A percentile compares a stretch with the other conserved stretches of the same genome.
These are phyloP conservation scores for Entomortierella lignicola DNA, from an alignment of 192 early-diverging fungal genomes.

Conservation along the genomic window DNA sequence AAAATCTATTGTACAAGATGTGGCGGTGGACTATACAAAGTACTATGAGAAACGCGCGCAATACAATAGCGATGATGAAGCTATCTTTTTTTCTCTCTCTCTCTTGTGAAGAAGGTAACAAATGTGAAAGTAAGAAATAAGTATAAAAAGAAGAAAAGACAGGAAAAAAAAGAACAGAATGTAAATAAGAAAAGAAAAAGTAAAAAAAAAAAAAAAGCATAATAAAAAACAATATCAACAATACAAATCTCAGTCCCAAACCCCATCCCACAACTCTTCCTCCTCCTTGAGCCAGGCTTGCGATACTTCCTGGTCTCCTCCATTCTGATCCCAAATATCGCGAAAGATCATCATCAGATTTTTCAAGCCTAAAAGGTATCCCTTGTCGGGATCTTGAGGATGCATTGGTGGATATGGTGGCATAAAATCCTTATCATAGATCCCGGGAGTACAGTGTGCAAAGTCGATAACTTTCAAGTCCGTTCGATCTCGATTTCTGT, in stretches of 20 bases:
- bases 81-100: background rate
- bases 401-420: slow-evolving; percentile 59
- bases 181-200: background rate
- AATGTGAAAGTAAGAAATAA: too few species aligned
- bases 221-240: slow-evolving; percentile 4
- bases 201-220: slow-evolving; percentile 3
- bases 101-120: too few species aligned
- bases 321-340: slow-evolving; percentile 65
- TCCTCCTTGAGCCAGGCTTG: slow-evolving; percentile 30
- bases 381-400: slow-evolving; percentile 77
- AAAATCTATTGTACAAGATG: background rate
- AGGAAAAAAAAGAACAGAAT: background rate
- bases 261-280: slow-evolving; percentile 38
- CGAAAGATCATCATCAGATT: slow-evolving; percentile 77
- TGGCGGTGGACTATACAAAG: slow-evolving; percentile 1
- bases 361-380: slow-evolving; percentile 83
- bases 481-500: slow-evolving; percentile 57
- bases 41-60: background rate
- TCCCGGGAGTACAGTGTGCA: slow-evolving; percentile 84
- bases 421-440: slow-evolving; percentile 45
- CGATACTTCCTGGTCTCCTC: slow-evolving; percentile 34
- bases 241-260: slow-evolving; percentile 30
- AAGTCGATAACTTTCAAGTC: slow-evolving; percentile 98
- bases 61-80: slow-evolving; percentile 5
- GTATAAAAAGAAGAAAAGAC: background rate